These are phyloP conservation scores for Cystobasidium sp. DNA, from an alignment of 1,284 basidiomycete genomes.

Conservation along the genomic window DNA sequence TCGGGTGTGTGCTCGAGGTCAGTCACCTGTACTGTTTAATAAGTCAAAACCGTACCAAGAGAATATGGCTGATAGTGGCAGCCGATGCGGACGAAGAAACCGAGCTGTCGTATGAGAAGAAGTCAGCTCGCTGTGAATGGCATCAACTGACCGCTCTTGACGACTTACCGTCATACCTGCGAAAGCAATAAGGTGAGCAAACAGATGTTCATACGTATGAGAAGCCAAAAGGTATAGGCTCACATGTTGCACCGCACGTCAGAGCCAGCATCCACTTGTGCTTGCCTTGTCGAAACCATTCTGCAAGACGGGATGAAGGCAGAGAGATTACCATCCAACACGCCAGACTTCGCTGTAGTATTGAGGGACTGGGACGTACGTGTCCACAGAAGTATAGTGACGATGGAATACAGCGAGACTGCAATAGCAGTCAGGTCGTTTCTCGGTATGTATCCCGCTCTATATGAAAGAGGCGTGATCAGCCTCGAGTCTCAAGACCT, in stretches of 20 bases:
- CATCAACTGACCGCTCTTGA: neutral
- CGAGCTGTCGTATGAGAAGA: neutral
- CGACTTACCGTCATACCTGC: constrained; percentile 5
- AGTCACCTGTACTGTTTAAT: neutral
- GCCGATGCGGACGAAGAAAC: constrained; percentile 32
- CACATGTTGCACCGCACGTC: constrained; percentile 23
- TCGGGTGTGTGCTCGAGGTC: neutral
- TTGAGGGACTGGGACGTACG: neutral
- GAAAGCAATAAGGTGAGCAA: neutral
- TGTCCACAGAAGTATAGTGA: constrained; percentile 29
- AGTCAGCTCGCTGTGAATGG: neutral
- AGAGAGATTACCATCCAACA: neutral
- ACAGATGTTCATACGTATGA: too few relatives aligned
- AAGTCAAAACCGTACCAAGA: neutral
- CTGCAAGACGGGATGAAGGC: neutral
- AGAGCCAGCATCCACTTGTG: constrained; percentile 37
- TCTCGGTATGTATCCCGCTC: constrained; percentile 36
- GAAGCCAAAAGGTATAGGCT: neutral
- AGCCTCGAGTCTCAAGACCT: neutral
- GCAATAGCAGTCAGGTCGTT: constrained; percentile 32
- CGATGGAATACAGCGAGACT: constrained; percentile 26
- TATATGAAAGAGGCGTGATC: neutral
- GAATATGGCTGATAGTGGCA: constrained; percentile 35
- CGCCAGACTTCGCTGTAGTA: too few relatives aligned
- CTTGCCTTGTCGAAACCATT: constrained; percentile 24